phyloP scores from a whole-genome alignment of 306 rosid species.

The Elaeagnus macrophylla region DNA sequence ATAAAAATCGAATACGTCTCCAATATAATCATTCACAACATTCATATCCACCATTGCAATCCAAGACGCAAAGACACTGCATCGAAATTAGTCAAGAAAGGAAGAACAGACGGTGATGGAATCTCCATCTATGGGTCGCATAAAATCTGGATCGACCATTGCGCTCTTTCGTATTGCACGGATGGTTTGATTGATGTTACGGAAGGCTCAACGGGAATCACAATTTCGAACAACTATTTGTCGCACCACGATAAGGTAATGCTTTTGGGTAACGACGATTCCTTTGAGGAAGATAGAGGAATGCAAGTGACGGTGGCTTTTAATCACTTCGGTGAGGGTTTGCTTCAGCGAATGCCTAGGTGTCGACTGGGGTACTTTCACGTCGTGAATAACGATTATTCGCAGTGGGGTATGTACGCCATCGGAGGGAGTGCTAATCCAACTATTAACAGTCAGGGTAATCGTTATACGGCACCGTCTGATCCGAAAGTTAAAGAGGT shows the following conservation, averaged over 20 bases:
- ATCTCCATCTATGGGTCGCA: constrained; percentile 1
- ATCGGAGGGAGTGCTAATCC: neutral
- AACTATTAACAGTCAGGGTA: constrained; percentile 1
- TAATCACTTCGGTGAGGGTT: too few relatives aligned
- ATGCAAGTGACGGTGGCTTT: too few relatives aligned
- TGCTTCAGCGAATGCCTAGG: too few relatives aligned
- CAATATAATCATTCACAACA: constrained; percentile 4
- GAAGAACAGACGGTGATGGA: neutral
- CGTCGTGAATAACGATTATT: too few relatives aligned
- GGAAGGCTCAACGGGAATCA: neutral
- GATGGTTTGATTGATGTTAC: constrained; percentile 1
- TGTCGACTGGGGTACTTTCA: too few relatives aligned
- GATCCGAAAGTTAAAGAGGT: constrained; percentile 1
- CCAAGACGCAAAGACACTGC: neutral
- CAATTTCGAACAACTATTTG: constrained; percentile 4
- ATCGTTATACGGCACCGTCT: neutral
- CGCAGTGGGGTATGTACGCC: too few relatives aligned
- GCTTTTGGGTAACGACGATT: too few relatives aligned
- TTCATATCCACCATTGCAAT: constrained; percentile 1
- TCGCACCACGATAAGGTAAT: neutral
- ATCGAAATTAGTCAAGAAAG: neutral
- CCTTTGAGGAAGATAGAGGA: too few relatives aligned
- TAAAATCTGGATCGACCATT: constrained; percentile 2
- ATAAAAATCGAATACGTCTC: neutral
- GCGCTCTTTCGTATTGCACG: neutral